Evolutionary conservation across 345 rosid species (phyloP).

Genomic region (Lumnitzera littorea): DNA sequence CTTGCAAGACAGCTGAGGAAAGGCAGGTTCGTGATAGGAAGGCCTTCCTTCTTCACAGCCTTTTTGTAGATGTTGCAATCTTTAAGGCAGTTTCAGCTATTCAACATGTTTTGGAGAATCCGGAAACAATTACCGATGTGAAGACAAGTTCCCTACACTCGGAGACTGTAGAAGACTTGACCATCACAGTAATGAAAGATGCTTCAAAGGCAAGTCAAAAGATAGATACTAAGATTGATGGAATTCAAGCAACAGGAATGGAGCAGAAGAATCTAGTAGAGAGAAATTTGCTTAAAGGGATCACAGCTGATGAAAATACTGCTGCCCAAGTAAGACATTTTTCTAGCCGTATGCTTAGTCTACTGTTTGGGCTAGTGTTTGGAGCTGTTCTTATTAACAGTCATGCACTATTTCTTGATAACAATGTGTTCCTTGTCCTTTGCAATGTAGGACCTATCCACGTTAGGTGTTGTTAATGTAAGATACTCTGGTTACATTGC

Average conservation of each 20-base stretch:
- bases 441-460: slow-evolving; percentile 63
- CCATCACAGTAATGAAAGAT: slow-evolving; percentile 50
- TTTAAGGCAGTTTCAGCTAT: slow-evolving; percentile 77
- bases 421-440: slow-evolving; percentile 5
- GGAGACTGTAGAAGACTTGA: slow-evolving; percentile 74
- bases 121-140: slow-evolving; percentile 18
- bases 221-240: slow-evolving; percentile 90
- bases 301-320: slow-evolving; percentile 94
- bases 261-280: slow-evolving; percentile 51
- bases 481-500: slow-evolving; percentile 84
- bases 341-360: slow-evolving; percentile 12
- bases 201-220: slow-evolving; percentile 68
- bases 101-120: slow-evolving; percentile 44
- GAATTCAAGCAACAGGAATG: slow-evolving; percentile 56
- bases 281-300: slow-evolving; percentile 90
- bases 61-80: slow-evolving; percentile 81
- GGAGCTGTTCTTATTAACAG: background rate
- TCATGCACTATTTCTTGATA: too few species aligned
- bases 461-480: slow-evolving; percentile 72
- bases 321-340: slow-evolving; percentile 79
- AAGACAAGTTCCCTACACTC: slow-evolving; percentile 29
- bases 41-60: slow-evolving; percentile 92
- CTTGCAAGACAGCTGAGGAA: slow-evolving; percentile 84
- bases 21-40: slow-evolving; percentile 92
- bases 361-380: background rate